phyloP scores from a whole-genome alignment of 768 basidiomycete genomes.

The Boletus rufocinnamomeus region DNA sequence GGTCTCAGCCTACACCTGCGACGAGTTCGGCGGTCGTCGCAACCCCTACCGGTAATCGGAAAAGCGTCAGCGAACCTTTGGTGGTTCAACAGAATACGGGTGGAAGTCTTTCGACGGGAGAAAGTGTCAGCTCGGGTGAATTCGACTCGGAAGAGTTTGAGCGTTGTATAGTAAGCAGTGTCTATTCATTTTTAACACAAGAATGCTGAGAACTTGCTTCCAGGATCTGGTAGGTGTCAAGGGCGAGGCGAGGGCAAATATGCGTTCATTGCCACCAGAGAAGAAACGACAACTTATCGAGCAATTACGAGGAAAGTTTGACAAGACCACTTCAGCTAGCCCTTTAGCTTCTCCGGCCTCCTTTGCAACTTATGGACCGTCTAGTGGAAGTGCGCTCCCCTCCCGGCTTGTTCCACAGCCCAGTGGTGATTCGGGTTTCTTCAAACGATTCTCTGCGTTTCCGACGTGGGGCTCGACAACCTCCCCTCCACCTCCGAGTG shows the following conservation, averaged over 20 bases:
- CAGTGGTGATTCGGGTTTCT: constrained; percentile 68
- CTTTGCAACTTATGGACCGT: constrained; percentile 58
- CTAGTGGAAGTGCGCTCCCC: constrained; percentile 54
- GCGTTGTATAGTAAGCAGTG: constrained; percentile 61
- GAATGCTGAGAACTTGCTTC: constrained; percentile 9
- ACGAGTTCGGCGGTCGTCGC: constrained; percentile 34
- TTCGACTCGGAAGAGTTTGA: constrained; percentile 56
- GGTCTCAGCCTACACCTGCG: constrained; percentile 53
- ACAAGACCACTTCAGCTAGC: constrained; percentile 35
- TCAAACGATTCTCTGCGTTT: constrained; percentile 65
- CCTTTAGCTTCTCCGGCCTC: constrained; percentile 35
- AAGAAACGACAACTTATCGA: constrained; percentile 69
- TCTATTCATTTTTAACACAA: background rate
- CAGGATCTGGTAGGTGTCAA: constrained; percentile 77
- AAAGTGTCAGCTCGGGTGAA: constrained; percentile 36
- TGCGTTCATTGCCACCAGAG: constrained; percentile 60
- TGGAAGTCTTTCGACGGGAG: constrained; percentile 29
- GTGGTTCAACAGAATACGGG: constrained; percentile 51
- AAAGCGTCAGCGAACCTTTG: constrained; percentile 73
- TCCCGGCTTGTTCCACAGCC: constrained; percentile 72
- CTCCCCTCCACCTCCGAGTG: constrained; percentile 36
- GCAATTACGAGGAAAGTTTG: constrained; percentile 46
- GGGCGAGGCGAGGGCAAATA: constrained; percentile 61
- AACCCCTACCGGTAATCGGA: constrained; percentile 43
- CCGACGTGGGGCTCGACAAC: constrained; percentile 54